Evolutionary conservation across 352 stramenopile genomes (phyloP).

Genomic region (Phytopythium sindhum): DNA sequence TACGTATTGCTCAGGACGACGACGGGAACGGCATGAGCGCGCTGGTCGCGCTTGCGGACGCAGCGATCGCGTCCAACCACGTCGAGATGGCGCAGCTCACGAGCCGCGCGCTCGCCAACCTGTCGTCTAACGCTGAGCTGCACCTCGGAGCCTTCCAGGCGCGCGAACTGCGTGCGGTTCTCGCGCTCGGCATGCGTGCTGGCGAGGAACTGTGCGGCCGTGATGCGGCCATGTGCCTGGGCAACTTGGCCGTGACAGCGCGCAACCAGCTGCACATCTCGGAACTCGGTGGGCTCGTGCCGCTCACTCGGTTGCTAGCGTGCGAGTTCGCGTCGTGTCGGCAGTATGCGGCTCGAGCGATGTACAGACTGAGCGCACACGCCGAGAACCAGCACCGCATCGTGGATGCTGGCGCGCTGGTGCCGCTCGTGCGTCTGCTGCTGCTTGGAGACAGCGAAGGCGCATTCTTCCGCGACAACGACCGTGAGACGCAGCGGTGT

Average conservation of each 20-base stretch:
- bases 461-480: constrained; percentile 20
- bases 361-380: constrained; percentile 89
- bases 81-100: constrained; percentile 84
- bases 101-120: constrained; percentile 86
- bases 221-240: constrained; percentile 91
- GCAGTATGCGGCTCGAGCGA: constrained; percentile 78
- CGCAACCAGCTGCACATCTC: constrained; percentile 91
- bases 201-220: constrained; percentile 84
- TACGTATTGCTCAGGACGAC: constrained; percentile 77
- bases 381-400: constrained; percentile 87
- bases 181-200: constrained; percentile 56
- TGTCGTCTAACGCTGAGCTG: constrained; percentile 93
- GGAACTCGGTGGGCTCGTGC: constrained; percentile 78
- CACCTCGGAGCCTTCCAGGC: constrained; percentile 84
- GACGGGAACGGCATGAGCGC: constrained; percentile 34
- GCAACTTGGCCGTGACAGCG: constrained; percentile 90
- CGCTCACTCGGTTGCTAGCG: constrained; percentile 77
- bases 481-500: constrained; percentile 69
- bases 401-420: constrained; percentile 77
- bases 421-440: constrained; percentile 67
- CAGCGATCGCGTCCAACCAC: constrained; percentile 62
- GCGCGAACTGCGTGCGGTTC: constrained; percentile 75
- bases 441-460: constrained; percentile 16
- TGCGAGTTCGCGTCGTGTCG: constrained; percentile 68
- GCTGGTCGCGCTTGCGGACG: constrained; percentile 69